phyloP scores from a whole-genome alignment of 176 grass and related monocot species.

The Triticum dicoccoides region DNA sequence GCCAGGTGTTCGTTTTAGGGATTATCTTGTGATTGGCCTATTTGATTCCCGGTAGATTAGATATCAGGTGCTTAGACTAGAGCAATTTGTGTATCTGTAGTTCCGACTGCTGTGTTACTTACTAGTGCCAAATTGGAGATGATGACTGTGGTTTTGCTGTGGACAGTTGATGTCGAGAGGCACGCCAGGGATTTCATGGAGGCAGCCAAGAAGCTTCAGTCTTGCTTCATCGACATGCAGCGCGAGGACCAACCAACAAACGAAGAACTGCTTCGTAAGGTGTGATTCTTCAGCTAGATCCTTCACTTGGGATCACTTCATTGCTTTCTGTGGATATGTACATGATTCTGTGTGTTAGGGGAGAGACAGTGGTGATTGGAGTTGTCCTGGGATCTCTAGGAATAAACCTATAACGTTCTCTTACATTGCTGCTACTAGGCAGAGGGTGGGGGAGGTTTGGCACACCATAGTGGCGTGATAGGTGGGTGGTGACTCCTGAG shows the following conservation, averaged over 20 bases:
- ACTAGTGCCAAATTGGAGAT: neutral
- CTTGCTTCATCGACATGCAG: constrained; percentile 76
- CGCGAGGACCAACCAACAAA: constrained; percentile 60
- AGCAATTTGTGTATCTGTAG: neutral
- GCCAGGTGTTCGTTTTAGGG: constrained; percentile 2
- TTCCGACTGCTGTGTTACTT: neutral
- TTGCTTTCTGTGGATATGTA: neutral
- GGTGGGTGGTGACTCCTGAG: neutral
- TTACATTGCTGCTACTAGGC: neutral
- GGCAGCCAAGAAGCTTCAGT: constrained; percentile 77
- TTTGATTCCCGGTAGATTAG: neutral
- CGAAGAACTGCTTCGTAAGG: constrained; percentile 76
- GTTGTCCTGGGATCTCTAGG: neutral
- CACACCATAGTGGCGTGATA: neutral
- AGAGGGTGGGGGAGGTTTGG: neutral
- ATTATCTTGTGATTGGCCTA: neutral
- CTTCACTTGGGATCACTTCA: neutral
- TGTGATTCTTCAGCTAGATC: constrained; percentile 15
- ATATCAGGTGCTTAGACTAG: neutral
- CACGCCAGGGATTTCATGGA: constrained; percentile 91
- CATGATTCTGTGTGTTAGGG: neutral
- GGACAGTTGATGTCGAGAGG: constrained; percentile 78
- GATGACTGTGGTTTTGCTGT: neutral
- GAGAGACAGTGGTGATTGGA: neutral
- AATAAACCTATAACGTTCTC: neutral